Evolutionary conservation across 306 rosid species (phyloP), one percentile per base, ranked within the genome.

Genomic region (Cucurbita moschata): DNA sequence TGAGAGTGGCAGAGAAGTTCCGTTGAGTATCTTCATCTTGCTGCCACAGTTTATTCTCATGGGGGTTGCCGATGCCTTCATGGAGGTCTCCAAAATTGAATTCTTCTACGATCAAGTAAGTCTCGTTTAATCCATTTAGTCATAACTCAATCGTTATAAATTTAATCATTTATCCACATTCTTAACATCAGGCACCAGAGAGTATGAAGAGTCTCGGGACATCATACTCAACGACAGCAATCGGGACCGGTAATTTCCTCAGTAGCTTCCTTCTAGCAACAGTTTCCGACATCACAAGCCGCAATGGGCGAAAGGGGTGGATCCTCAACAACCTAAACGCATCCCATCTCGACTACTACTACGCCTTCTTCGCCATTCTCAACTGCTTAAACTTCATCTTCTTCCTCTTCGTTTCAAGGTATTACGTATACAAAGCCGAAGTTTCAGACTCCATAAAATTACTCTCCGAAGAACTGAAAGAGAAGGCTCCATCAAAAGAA

Each of bases 31-130:
- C n/a, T 77, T 77, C 69, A 58, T 65, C 46, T 61, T 71, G 60
- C 53, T 78, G n/a, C 81, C 81, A 40, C 81, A 78, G 65, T 78
- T 71, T 16, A 50, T 71, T 38, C 42, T 78, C 14, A 78, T 78
- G 68, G 81, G 81, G 3, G 55, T 46, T 9, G 77, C 81, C 16
- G 77, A 78, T 40, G 81, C 74, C 21, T 72, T 71, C 65, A 60
- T 56, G 61, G 71, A 71, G 50, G 76, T 78, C 18, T 75, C 77
- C 3, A 74, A 78, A 55, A 35, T 78, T 5, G 81, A 78, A 19
- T 78, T 78, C 51, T 78, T 78, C 56, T 78, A 78, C 5, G 77
- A 78, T 4, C 81, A 78, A 61, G 81, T 62, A 12, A 0, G 6
- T 21, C 35, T 30, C 35, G 35, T 30, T 30, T 30, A 30, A 30